Evolutionary conservation across 2,329 filamentous ascomycete species (phyloP).

Genomic region (Colletotrichum destructivum): DNA sequence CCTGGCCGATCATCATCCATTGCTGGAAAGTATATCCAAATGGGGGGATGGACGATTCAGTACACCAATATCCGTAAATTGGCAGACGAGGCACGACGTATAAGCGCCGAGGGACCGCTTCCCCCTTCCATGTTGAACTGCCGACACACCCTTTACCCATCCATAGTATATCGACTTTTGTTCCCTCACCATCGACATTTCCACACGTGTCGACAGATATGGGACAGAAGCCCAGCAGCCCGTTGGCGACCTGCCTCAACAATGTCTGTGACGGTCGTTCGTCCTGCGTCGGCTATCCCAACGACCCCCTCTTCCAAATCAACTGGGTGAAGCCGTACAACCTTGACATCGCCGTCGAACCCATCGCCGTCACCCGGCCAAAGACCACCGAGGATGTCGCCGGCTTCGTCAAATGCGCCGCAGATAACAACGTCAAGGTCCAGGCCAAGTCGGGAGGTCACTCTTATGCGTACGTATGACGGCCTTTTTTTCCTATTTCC

Average conservation of each 20-base stretch:
- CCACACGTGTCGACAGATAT: conserved; percentile 48
- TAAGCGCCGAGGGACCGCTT: conserved; percentile 10
- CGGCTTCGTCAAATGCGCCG: conserved; percentile 71
- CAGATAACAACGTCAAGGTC: conserved; percentile 64
- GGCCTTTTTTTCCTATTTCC: neutral
- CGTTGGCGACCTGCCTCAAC: conserved; percentile 62
- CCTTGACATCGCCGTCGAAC: conserved; percentile 64
- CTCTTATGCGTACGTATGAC: conserved; percentile 68
- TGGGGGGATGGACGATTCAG: conserved; percentile 1
- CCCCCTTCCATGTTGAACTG: neutral
- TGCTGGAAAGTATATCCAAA: neutral
- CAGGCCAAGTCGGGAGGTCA: conserved; percentile 77
- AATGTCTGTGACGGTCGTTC: conserved; percentile 61
- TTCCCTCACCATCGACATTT: neutral
- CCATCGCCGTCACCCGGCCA: conserved; percentile 71
- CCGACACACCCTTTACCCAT: neutral
- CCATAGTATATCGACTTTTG: neutral
- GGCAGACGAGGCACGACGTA: conserved; percentile 8
- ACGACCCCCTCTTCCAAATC: conserved; percentile 60
- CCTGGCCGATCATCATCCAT: conserved; percentile 1
- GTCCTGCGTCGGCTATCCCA: conserved; percentile 64
- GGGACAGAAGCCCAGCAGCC: conserved; percentile 59
- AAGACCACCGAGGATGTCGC: conserved; percentile 68
- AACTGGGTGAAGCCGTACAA: conserved; percentile 69
- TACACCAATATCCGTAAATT: neutral